Evolutionary conservation across 2,329 filamentous ascomycete genomes (phyloP), one percentile per base, ranked within the genome.

Genomic region (Ambrosiella xylebori): DNA sequence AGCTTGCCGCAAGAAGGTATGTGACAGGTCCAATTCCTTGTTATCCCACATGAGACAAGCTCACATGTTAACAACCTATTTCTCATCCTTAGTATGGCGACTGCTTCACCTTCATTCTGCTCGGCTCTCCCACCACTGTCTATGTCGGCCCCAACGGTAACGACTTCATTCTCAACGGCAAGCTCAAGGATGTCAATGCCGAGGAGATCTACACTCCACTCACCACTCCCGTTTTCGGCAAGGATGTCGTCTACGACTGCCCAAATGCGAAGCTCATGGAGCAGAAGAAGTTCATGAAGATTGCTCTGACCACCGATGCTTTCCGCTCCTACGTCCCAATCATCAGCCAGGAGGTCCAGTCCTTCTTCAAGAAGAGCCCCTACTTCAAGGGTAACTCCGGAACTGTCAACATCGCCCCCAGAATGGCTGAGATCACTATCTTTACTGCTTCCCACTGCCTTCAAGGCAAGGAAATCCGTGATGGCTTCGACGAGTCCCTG

Each of bases 271-370:
- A 94, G 72, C 79, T 95, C 67, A 94, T 95, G 88, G 88, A 95
- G 73, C 88, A 95, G 76, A 95, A 95, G 76, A 93, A 91, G 84
- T 88, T 90, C 66, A 86, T 89, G 81, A 90, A 90, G 70, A 81
- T 85, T 65, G 85, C 84, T 62, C 80, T 90, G 57, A 88, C 85
- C 35, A 82, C 82, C 63, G 81, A 86, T 59, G 82, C 85, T 27
- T 85, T 90, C 72, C 80, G 75, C 63, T 75, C 74, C 51, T 93
- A 95, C 70, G 86, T 93, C 55, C 81, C 79, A 59, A 79, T 94
- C 67, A 91, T 95, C 68, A 78, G 81, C 63, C 72, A 77, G 64
- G 88, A 95, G 70, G 82, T 87, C 63, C 75, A 80, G 62, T 77
- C 80, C 65, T 94, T 87, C 70, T 73, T 90, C 71, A 82, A 86